Conservation (phyloP, 768 basidiomycete species). For the Lentinula detonsa region DNA sequence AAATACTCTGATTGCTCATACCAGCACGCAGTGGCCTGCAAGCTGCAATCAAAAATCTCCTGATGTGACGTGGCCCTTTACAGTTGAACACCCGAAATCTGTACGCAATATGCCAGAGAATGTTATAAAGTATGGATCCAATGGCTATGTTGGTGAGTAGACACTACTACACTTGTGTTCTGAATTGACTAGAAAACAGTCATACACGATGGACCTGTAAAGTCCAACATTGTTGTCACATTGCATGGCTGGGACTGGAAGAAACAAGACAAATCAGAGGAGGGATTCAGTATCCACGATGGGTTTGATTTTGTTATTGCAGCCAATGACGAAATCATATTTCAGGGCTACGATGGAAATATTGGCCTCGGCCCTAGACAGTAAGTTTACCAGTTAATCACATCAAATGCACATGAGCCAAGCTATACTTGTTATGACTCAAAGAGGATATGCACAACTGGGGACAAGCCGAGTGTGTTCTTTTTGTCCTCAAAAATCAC, state of each 20-base stretch:
- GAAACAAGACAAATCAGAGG: background rate
- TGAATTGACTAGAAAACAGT: background rate
- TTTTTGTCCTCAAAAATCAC: background rate
- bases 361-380: background rate
- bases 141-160: background rate
- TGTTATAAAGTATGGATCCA: background rate
- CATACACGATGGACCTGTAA: background rate
- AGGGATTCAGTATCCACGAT: background rate
- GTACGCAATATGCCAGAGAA: background rate
- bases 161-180: background rate
- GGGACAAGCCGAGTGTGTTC: background rate
- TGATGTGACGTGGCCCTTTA: too few species aligned
- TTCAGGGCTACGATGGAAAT: background rate
- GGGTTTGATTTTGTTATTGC: background rate
- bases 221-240: background rate
- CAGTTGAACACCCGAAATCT: too few species aligned
- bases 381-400: background rate
- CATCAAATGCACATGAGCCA: background rate
- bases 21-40: background rate
- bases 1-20: too few species aligned
- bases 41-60: too few species aligned
- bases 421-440: too few species aligned
- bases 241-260: background rate
- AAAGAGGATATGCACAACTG: background rate
- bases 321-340: background rate